Evolutionary conservation across 176 grass and related monocot genomes (phyloP).

Genomic region (Eleusine coracana): DNA sequence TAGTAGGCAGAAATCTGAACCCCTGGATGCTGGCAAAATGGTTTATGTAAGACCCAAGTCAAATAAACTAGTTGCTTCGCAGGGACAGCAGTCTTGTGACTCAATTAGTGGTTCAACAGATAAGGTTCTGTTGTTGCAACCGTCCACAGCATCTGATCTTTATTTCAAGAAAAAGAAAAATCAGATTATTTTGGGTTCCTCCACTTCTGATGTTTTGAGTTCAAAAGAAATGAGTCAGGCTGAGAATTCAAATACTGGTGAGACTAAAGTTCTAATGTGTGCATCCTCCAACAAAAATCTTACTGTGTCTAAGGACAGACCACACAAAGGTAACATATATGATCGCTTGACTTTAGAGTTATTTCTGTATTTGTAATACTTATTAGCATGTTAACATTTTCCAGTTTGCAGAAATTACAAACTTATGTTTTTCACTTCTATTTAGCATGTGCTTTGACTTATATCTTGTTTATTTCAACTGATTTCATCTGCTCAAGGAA

Average conservation of each 20-base stretch:
- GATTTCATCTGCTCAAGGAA: not conserved
- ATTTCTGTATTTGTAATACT: not conserved
- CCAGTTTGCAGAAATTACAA: conserved; percentile 1
- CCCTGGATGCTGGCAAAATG: conserved; percentile 46
- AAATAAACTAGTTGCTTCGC: conserved; percentile 70
- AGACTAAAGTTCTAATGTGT: conserved; percentile 58
- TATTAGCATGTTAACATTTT: conserved; percentile 3
- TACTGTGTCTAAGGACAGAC: conserved; percentile 44
- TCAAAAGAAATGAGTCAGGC: conserved; percentile 45
- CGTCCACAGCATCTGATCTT: conserved; percentile 55
- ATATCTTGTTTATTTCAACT: not conserved
- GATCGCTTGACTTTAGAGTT: not conserved
- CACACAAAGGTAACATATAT: conserved; percentile 65
- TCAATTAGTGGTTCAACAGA: conserved; percentile 50
- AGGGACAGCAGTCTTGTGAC: conserved; percentile 50
- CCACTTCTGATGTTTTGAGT: conserved; percentile 56
- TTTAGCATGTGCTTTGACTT: not conserved
- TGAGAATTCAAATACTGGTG: conserved; percentile 65
- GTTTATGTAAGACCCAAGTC: conserved; percentile 66
- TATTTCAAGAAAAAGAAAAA: conserved; percentile 90
- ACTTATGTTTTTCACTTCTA: not conserved
- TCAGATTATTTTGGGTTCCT: conserved; percentile 78
- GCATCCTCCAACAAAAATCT: conserved; percentile 43
- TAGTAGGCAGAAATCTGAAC: conserved; percentile 39
- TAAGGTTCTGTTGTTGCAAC: conserved; percentile 40